A percentile compares a stretch with the other conserved stretches of the same genome.
These are phyloP conservation scores for Penicillium corylophilum DNA, from an alignment of 2,329 filamentous ascomycete species.

Conservation along the genomic window DNA sequence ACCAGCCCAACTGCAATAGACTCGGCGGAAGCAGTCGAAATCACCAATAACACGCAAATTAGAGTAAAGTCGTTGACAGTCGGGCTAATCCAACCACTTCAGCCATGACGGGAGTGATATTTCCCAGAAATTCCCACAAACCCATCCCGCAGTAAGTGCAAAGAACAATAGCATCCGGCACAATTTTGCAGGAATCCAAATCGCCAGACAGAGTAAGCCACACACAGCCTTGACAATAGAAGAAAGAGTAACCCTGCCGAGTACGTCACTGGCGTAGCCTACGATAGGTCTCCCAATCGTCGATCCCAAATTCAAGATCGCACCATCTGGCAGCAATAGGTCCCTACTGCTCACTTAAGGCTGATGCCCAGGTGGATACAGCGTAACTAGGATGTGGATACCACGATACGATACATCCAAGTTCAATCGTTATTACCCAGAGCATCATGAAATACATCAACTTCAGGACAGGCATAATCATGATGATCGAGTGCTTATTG, in stretches of 20 bases:
- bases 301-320: slow-evolving; percentile 61
- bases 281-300: slow-evolving; percentile 54
- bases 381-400: slow-evolving; percentile 64
- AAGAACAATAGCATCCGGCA: slow-evolving; percentile 48
- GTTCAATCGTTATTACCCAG: slow-evolving; percentile 48
- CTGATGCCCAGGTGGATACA: slow-evolving; percentile 55
- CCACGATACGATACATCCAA: slow-evolving; percentile 62
- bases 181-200: slow-evolving; percentile 47
- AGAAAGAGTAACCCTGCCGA: slow-evolving; percentile 61
- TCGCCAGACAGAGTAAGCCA: slow-evolving; percentile 20
- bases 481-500: neutral
- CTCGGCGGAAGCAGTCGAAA: slow-evolving; percentile 13
- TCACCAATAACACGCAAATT: slow-evolving; percentile 11
- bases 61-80: slow-evolving; percentile 14
- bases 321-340: slow-evolving; percentile 56
- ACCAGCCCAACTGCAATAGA: slow-evolving; percentile 14
- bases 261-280: slow-evolving; percentile 57
- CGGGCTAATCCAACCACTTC: slow-evolving; percentile 14
- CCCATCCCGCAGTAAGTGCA: slow-evolving; percentile 44
- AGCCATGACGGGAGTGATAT: slow-evolving; percentile 10
- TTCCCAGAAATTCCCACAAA: slow-evolving; percentile 51
- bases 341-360: slow-evolving; percentile 54
- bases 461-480: neutral
- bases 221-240: neutral
- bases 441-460: slow-evolving; percentile 12